Evolutionary conservation across 1,284 basidiomycete genomes (phyloP).

Genomic region (Moesziomyces sp.): DNA sequence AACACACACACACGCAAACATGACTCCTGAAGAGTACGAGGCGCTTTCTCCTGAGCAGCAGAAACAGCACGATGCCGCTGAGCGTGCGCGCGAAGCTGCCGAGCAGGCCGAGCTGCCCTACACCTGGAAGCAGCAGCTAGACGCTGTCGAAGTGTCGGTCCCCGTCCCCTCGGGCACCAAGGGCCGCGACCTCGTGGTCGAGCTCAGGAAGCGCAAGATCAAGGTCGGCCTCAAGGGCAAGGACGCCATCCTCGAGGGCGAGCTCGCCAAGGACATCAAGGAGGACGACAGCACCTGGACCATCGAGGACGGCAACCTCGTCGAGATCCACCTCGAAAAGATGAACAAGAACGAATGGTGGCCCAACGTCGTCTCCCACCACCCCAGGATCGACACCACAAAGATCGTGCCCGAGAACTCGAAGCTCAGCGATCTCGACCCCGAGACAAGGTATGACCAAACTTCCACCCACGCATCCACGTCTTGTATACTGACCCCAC

Average conservation of each 20-base stretch:
- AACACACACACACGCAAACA: slow-evolving; percentile 69
- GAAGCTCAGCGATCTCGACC: slow-evolving; percentile 94
- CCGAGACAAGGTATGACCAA: slow-evolving; percentile 79
- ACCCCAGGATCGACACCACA: slow-evolving; percentile 95
- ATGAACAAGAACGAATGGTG: slow-evolving; percentile 91
- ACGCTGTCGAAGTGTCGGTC: slow-evolving; percentile 83
- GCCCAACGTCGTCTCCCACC: slow-evolving; percentile 93
- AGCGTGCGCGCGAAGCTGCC: slow-evolving; percentile 76
- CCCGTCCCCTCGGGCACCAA: slow-evolving; percentile 88
- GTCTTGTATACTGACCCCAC: background rate
- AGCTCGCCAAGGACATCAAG: slow-evolving; percentile 91
- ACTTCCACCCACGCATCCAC: slow-evolving; percentile 4
- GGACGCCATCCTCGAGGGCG: slow-evolving; percentile 80
- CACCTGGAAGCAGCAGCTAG: slow-evolving; percentile 88
- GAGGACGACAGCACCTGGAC: slow-evolving; percentile 98
- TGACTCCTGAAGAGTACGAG: slow-evolving; percentile 78
- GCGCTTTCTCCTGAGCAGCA: slow-evolving; percentile 81
- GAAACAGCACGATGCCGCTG: slow-evolving; percentile 77
- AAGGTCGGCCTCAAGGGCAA: slow-evolving; percentile 85
- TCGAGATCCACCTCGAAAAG: slow-evolving; percentile 87
- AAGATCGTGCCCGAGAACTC: slow-evolving; percentile 97
- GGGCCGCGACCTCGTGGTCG: slow-evolving; percentile 79
- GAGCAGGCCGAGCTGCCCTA: slow-evolving; percentile 94
- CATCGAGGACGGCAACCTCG: slow-evolving; percentile 80
- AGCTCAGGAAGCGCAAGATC: slow-evolving; percentile 83